Conservation (phyloP, 768 basidiomycete species). For the Brasilioporus rufonigricans region DNA sequence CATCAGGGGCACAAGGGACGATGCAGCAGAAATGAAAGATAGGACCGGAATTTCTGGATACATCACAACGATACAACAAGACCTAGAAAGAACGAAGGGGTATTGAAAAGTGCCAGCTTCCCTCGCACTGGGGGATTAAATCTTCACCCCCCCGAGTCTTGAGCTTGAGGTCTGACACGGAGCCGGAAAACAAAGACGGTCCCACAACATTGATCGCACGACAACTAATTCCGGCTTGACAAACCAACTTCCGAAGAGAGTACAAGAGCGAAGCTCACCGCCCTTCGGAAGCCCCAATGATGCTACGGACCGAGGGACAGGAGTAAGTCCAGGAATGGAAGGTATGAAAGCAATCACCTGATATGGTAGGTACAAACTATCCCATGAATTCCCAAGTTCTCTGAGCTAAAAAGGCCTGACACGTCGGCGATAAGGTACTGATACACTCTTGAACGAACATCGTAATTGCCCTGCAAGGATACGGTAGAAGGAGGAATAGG, state of each 20-base stretch:
- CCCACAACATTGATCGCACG: not conserved
- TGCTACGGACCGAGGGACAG: constrained; percentile 15
- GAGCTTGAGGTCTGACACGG: not conserved
- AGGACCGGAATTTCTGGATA: constrained; percentile 35
- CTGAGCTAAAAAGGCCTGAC: not conserved
- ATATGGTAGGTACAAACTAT: constrained; percentile 25
- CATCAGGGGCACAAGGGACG: constrained; percentile 40
- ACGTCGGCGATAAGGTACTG: constrained; percentile 6
- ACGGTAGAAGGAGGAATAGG: constrained; percentile 3
- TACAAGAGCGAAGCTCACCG: constrained; percentile 22
- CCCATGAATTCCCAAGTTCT: not conserved
- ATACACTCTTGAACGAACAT: constrained; percentile 18
- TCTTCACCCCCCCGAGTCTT: not conserved
- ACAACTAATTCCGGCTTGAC: constrained; percentile 9
- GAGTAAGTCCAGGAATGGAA: constrained; percentile 22
- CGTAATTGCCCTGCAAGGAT: constrained; percentile 6
- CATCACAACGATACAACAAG: constrained; percentile 18
- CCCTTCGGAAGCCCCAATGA: not conserved
- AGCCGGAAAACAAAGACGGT: constrained; percentile 20
- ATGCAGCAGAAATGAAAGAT: constrained; percentile 43
- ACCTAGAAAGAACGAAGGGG: constrained; percentile 10
- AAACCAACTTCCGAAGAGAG: constrained; percentile 24
- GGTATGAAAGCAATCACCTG: constrained; percentile 28
- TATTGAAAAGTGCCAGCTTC: constrained; percentile 9
- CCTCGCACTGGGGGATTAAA: constrained; percentile 10